Base-by-base conservation (phyloP, 2,329 filamentous ascomycete species). In the Hymenoscyphus occultus region DNA sequence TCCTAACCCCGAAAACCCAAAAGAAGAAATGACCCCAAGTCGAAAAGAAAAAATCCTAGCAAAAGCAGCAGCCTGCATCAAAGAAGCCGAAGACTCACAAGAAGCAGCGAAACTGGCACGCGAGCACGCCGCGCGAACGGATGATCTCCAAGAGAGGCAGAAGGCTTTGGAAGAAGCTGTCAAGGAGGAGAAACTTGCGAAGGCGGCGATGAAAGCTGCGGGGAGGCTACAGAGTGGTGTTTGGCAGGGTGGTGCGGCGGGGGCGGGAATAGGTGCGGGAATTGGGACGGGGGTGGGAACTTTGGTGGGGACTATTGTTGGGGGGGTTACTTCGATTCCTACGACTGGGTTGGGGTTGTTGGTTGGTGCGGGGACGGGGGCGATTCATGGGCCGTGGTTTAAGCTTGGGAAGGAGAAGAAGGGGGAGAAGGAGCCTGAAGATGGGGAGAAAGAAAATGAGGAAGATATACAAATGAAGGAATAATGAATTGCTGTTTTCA, bases 151-250 rank as follows among this genome's bases (percentile, higher is more conserved):
- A 56, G 66, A 67, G 40, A 70, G 71, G 54, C 39, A 63, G 13
- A 28, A 63, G 9, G 54, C 60, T 4, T 10, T 72, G 2, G 64
- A 63, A 22, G 68, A 71, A 58, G 70, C 71, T 6, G 32, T 54
- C 12, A 70, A 70, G 39, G 39, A 68, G 7, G 69, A 71, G 16
- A 70, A 70, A 39, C 67, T 61, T 5, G 65, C 68, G 1, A 60
- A 59, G 12, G 91, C 88, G 59, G 90, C 90, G 69, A 84, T 85
- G 76, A 83, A 86, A 68, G 89, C 90, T 62, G 91, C 90, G 39
- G 85, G 84, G 72, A 61, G 70, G 39, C 35, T 73, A 31, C 71
- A 73, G 48, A 71, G 69, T 59, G 71, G 71, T 1, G 67, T 71
- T 22, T 73, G 70, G 71, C 71, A 73, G 62, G 71, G 71, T 2